Percentiles rank a stretch among this genome's conserved stretches.
These are phyloP conservation scores for Clitopilus passeckerianus DNA, from an alignment of 768 basidiomycete genomes.

Conservation along the genomic window DNA sequence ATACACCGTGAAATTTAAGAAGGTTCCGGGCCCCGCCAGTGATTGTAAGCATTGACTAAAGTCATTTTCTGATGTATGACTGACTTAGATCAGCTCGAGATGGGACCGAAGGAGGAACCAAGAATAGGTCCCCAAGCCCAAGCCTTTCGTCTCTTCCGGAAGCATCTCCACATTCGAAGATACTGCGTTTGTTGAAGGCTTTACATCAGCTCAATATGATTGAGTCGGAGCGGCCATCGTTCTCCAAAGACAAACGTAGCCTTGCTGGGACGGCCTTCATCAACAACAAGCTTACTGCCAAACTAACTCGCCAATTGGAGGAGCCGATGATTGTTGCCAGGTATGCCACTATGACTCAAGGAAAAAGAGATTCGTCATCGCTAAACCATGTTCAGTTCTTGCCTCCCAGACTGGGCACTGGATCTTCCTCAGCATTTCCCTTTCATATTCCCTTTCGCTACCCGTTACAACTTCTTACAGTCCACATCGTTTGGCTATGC, in stretches of 20 bases:
- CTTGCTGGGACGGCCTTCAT: slow-evolving; percentile 85
- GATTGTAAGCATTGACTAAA: slow-evolving; percentile 47
- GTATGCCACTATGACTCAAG: slow-evolving; percentile 50
- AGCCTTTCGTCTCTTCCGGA: slow-evolving; percentile 77
- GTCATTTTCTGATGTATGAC: background rate
- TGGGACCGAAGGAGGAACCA: slow-evolving; percentile 35
- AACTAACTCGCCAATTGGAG: slow-evolving; percentile 94
- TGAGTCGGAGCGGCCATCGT: slow-evolving; percentile 57
- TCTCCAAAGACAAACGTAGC: slow-evolving; percentile 47
- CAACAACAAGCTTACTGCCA: slow-evolving; percentile 97
- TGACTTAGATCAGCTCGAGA: slow-evolving; percentile 30
- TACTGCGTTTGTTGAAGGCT: slow-evolving; percentile 84
- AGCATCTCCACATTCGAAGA: slow-evolving; percentile 83
- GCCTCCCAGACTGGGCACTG: slow-evolving; percentile 95
- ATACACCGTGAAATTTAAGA: slow-evolving; percentile 91
- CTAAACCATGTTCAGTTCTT: slow-evolving; percentile 54
- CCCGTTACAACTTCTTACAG: slow-evolving; percentile 95
- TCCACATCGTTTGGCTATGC: slow-evolving; percentile 98
- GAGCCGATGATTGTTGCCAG: slow-evolving; percentile 99
- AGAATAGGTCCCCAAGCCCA: slow-evolving; percentile 60
- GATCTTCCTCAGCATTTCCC: slow-evolving; percentile 96
- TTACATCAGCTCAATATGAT: slow-evolving; percentile 77
- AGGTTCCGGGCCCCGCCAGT: slow-evolving; percentile 74
- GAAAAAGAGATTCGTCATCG: too few relatives aligned
- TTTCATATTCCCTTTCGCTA: slow-evolving; percentile 98